These are phyloP conservation scores for Trypanosoma brucei DNA, from an alignment of 208 protist species.

Conservation along the genomic window DNA sequence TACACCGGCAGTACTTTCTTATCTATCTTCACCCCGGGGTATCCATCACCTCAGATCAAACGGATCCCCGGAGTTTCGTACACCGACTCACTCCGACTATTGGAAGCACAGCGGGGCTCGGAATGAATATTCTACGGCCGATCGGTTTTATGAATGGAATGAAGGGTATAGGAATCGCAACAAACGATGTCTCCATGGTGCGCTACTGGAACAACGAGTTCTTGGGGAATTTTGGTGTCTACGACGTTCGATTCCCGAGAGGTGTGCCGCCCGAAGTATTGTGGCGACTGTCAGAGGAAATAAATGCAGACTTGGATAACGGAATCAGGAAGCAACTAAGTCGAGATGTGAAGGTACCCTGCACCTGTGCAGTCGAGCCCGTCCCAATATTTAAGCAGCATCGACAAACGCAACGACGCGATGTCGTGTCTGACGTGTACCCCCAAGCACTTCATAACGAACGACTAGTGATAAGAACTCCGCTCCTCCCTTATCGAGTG, in stretches of 20 bases:
- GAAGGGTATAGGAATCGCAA: slow-evolving; percentile 65
- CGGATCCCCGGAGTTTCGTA: slow-evolving; percentile 79
- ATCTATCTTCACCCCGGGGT: slow-evolving; percentile 52
- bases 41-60: slow-evolving; percentile 71
- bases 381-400: background rate
- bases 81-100: slow-evolving; percentile 59
- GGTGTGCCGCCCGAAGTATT: slow-evolving; percentile 59
- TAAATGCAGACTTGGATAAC: slow-evolving; percentile 26
- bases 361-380: slow-evolving; percentile 32
- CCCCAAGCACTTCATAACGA: slow-evolving; percentile 27
- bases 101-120: slow-evolving; percentile 36
- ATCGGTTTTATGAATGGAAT: slow-evolving; percentile 80
- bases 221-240: slow-evolving; percentile 81
- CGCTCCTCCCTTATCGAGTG: slow-evolving; percentile 68
- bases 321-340: slow-evolving; percentile 38
- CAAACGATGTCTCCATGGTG: slow-evolving; percentile 81
- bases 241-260: slow-evolving; percentile 71
- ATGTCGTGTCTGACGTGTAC: slow-evolving; percentile 11
- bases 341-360: slow-evolving; percentile 39
- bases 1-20: slow-evolving; percentile 77
- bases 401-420: slow-evolving; percentile 1
- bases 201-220: slow-evolving; percentile 89
- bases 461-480: slow-evolving; percentile 58
- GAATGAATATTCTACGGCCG: slow-evolving; percentile 76
- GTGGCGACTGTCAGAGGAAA: slow-evolving; percentile 21